Conservation (phyloP, 495 filamentous ascomycete genomes). For the Aspergillus haitiensis region DNA sequence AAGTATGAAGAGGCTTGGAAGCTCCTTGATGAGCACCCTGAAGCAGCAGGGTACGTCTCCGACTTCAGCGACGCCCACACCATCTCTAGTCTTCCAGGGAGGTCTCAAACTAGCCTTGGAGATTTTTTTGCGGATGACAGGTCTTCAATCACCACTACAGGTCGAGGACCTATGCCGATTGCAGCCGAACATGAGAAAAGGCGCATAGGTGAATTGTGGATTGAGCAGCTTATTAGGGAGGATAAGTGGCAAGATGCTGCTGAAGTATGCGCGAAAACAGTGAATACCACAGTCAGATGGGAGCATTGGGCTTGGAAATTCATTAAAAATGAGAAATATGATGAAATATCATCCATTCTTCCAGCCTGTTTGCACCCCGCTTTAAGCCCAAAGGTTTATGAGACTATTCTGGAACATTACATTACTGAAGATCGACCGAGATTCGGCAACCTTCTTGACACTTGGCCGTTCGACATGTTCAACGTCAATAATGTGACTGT, state of each 20-base stretch:
- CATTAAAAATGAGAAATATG: constrained; percentile 75
- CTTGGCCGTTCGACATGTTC: constrained; percentile 84
- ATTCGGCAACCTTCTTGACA: constrained; percentile 76
- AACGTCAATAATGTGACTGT: constrained; percentile 67
- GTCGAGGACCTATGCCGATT: constrained; percentile 50
- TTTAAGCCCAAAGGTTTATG: constrained; percentile 80
- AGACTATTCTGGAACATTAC: constrained; percentile 83
- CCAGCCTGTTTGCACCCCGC: constrained; percentile 75
- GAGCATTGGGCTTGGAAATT: constrained; percentile 94
- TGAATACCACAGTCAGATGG: constrained; percentile 78
- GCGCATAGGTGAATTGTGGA: constrained; percentile 87
- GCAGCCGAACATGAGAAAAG: constrained; percentile 87
- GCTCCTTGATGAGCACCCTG: constrained; percentile 78
- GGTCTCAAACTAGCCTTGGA: constrained; percentile 56
- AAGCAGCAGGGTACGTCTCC: constrained; percentile 38
- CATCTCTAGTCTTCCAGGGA: constrained; percentile 53
- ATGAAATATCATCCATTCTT: constrained; percentile 84
- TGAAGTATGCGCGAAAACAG: constrained; percentile 72
- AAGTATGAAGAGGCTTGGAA: constrained; percentile 86
- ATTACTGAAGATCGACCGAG: constrained; percentile 65
- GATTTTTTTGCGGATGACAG: constrained; percentile 79
- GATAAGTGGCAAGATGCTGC: constrained; percentile 77
- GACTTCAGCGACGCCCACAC: constrained; percentile 50
- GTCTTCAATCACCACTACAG: constrained; percentile 56
- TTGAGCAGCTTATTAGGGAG: constrained; percentile 73